Percentiles rank a stretch among this genome's conserved stretches.
Conservation (phyloP, 805 yeast species). For the Kazachstania taianensis region DNA sequence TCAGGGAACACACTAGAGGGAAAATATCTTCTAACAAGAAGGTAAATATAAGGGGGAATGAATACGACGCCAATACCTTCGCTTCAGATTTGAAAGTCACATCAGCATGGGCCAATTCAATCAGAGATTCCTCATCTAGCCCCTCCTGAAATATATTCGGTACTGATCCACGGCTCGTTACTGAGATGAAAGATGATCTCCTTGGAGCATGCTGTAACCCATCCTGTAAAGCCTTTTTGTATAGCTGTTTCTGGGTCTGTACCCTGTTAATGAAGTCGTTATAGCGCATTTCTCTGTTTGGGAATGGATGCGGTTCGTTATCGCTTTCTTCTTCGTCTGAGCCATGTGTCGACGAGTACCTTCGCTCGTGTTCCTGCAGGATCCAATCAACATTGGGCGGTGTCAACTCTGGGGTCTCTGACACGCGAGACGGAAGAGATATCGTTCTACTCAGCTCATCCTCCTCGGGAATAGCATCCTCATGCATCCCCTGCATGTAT, state of each 20-base stretch:
- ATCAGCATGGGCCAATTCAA: constrained; percentile 25
- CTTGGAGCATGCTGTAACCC: constrained; percentile 7
- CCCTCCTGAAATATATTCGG: constrained; percentile 26
- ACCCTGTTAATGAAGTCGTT: constrained; percentile 26
- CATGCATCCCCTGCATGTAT: constrained; percentile 6
- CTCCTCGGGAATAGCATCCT: constrained; percentile 12
- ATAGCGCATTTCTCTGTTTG: constrained; percentile 20
- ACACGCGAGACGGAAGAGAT: constrained; percentile 33
- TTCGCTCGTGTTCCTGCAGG: constrained; percentile 32
- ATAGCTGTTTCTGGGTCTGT: constrained; percentile 16
- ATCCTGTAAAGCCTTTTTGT: constrained; percentile 3
- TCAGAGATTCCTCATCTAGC: constrained; percentile 15
- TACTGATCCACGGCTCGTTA: constrained; percentile 24
- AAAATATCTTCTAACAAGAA: constrained; percentile 65
- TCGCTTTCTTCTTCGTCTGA: constrained; percentile 16
- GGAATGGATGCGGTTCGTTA: constrained; percentile 7
- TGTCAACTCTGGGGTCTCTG: constrained; percentile 26
- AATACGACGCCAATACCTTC: constrained; percentile 29
- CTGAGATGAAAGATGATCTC: constrained; percentile 24
- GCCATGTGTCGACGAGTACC: constrained; percentile 27
- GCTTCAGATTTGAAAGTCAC: constrained; percentile 32
- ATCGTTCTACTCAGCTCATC: constrained; percentile 33
- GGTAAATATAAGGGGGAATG: constrained; percentile 54
- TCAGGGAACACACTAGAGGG: constrained; percentile 68
- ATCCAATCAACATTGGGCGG: constrained; percentile 33